These are phyloP conservation scores for Acaromyces ingoldii DNA, from an alignment of 1,284 basidiomycete genomes.

Conservation along the genomic window DNA sequence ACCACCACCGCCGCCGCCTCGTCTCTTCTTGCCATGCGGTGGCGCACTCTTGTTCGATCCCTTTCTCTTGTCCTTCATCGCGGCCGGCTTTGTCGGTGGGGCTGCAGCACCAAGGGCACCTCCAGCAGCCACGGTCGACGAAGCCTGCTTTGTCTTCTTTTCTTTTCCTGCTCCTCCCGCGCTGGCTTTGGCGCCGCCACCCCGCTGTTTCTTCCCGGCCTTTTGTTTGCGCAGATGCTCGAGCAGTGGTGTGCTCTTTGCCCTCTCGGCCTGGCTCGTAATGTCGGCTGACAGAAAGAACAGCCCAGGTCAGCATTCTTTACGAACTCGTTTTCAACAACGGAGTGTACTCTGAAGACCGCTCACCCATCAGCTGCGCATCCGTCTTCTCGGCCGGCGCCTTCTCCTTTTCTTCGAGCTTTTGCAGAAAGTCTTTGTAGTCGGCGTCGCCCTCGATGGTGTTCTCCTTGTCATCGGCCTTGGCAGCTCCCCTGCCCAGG, in stretches of 20 bases:
- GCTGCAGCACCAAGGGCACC: too few relatives aligned
- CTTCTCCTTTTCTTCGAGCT: slow-evolving; percentile 4
- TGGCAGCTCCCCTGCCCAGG: slow-evolving; percentile 58
- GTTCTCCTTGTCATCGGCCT: slow-evolving; percentile 64
- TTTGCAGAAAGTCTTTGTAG: slow-evolving; percentile 15
- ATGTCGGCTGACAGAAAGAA: slow-evolving; percentile 10
- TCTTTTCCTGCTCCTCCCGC: neutral
- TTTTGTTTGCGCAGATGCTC: slow-evolving; percentile 23
- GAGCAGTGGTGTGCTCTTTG: slow-evolving; percentile 29
- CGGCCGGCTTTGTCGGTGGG: too few relatives aligned
- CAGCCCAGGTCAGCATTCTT: neutral
- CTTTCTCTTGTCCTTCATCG: neutral
- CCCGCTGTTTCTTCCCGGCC: slow-evolving; percentile 5
- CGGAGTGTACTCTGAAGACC: neutral
- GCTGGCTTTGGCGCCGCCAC: neutral
- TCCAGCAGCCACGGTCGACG: too few relatives aligned
- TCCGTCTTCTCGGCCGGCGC: slow-evolving; percentile 20
- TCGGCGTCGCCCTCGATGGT: slow-evolving; percentile 66
- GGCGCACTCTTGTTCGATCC: neutral
- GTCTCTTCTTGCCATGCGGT: slow-evolving; percentile 5
- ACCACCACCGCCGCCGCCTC: too few relatives aligned
- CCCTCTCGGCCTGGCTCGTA: slow-evolving; percentile 11
- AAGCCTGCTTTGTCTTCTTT: neutral
- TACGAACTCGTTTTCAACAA: neutral
- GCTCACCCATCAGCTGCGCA: slow-evolving; percentile 21